Base-by-base conservation (phyloP, 345 rosid species). In the Salix caprea region DNA sequence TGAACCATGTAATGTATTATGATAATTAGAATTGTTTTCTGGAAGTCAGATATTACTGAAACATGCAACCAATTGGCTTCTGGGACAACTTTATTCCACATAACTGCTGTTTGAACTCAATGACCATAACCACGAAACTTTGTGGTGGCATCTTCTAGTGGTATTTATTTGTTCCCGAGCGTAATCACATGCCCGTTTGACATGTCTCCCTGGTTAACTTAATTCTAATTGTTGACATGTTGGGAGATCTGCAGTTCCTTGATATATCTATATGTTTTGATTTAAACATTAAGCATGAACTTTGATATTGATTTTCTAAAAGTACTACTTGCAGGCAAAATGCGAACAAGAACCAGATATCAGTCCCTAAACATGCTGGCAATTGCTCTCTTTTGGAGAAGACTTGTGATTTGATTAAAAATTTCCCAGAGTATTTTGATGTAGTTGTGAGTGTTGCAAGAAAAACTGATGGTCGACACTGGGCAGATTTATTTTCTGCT, bases 371-470 rank as follows among this genome's bases (percentile, higher is more conserved):
- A 81, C 81, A 73, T 69, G 72, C 70, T 46, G 74, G 83, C 69
- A 86, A 71, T 28, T 19, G 81, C 74, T 88, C 97, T 77, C 92
- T 93, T 78, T 80, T 96, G 91, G 91, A 90, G 85, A 96, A 91
- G 86, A 88, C 99, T 34, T 96, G 98, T 76, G 89, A 93, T 85
- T 84, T 93, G 84, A 93, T 96, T 24, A 93, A 88, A 81, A 87
- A 91, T 67, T 96, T 96, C 75, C 89, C 96, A 0, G 98, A 93
- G 82, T 96, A 93, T 80, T 91, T 87, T 78, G 97, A 96, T 81
- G 97, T 96, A 76, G 99, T 96, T 54, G 99, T 96, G 64, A 96
- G 93, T 84, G 99, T 96, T 84, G 97, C 99, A 56, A 96, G 99
- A 78, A 93, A 93, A 88, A 96, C 98, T 48, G 98, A 96, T 83